These are phyloP conservation scores for Blastomyces percursus DNA, from an alignment of 2,329 filamentous ascomycete species.

Conservation along the genomic window DNA sequence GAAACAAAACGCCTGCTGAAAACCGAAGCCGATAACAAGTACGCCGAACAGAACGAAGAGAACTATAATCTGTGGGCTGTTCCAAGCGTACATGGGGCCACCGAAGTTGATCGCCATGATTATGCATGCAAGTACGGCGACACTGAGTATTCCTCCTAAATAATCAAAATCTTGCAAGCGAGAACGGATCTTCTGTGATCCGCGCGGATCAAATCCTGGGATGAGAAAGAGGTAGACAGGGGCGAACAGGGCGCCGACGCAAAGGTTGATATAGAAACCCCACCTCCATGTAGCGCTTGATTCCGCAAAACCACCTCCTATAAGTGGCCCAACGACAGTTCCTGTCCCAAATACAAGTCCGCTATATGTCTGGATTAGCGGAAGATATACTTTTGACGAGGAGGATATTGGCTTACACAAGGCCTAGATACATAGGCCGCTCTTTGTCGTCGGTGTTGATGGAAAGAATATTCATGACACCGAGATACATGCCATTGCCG, in stretches of 20 bases:
- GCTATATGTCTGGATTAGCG: slow-evolving; percentile 24
- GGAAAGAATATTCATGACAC: slow-evolving; percentile 9
- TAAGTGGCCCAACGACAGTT: slow-evolving; percentile 29
- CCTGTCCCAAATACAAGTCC: slow-evolving; percentile 31
- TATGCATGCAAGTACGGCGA: slow-evolving; percentile 19
- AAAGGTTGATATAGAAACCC: slow-evolving; percentile 44
- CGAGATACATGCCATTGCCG: slow-evolving; percentile 26
- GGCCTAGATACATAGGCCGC: slow-evolving; percentile 35
- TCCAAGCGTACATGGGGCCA: slow-evolving; percentile 41
- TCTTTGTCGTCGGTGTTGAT: slow-evolving; percentile 29
- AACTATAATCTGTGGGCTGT: slow-evolving; percentile 34
- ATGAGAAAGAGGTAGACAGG: slow-evolving; percentile 38
- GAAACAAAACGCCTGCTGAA: slow-evolving; percentile 35
- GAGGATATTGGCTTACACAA: slow-evolving; percentile 17
- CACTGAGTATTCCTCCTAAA: slow-evolving; percentile 27
- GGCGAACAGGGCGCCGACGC: slow-evolving; percentile 34
- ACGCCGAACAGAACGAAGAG: slow-evolving; percentile 40
- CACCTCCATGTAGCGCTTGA: slow-evolving; percentile 25
- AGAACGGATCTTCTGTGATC: slow-evolving; percentile 10
- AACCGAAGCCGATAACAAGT: slow-evolving; percentile 33
- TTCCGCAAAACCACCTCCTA: slow-evolving; percentile 29
- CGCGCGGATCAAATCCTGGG: slow-evolving; percentile 16
- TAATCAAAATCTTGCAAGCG: slow-evolving; percentile 21
- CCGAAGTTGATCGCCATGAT: slow-evolving; percentile 43
- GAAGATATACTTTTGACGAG: slow-evolving; percentile 16